phyloP scores from a whole-genome alignment of 345 rosid genomes.

The Reutealis trisperma region DNA sequence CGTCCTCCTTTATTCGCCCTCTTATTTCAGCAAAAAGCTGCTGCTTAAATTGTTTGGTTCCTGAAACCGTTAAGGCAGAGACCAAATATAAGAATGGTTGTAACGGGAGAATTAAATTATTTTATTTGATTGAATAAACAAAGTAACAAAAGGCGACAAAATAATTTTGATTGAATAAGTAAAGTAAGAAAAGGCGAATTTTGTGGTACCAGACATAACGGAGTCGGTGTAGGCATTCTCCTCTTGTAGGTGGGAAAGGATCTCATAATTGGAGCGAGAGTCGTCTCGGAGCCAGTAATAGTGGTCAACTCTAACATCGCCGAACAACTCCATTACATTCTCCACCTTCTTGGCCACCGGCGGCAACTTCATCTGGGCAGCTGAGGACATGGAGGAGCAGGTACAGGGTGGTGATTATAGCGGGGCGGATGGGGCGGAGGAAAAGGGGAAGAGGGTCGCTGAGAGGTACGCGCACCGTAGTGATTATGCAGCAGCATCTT shows the following conservation, averaged over 20 bases:
- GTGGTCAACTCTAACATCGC: conserved; percentile 72
- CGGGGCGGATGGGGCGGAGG: no score
- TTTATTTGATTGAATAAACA: no score
- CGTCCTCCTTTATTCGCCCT: conserved; percentile 88
- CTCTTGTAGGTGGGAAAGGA: conserved; percentile 60
- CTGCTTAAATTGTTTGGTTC: conserved; percentile 65
- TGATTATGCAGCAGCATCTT: no score
- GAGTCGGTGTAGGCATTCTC: conserved; percentile 67
- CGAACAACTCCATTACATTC: conserved; percentile 78
- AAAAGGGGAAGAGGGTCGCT: no score
- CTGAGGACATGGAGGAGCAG: not conserved
- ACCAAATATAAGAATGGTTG: no score
- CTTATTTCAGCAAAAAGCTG: conserved; percentile 67
- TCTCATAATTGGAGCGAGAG: conserved; percentile 64
- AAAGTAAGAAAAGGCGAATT: no score
- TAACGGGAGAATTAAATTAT: no score
- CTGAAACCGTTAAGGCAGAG: conserved; percentile 25
- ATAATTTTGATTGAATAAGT: no score
- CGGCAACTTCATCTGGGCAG: conserved; percentile 24
- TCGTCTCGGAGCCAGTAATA: conserved; percentile 98
- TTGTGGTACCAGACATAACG: conserved; percentile 56
- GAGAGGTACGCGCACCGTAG: no score
- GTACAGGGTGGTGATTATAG: no score
- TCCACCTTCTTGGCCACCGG: conserved; percentile 82
- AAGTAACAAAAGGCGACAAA: no score